Percentiles rank a stretch among this genome's conserved stretches.
phyloP scores from a whole-genome alignment of 2,329 filamentous ascomycete species.

The Hymenoscyphus occultus region DNA sequence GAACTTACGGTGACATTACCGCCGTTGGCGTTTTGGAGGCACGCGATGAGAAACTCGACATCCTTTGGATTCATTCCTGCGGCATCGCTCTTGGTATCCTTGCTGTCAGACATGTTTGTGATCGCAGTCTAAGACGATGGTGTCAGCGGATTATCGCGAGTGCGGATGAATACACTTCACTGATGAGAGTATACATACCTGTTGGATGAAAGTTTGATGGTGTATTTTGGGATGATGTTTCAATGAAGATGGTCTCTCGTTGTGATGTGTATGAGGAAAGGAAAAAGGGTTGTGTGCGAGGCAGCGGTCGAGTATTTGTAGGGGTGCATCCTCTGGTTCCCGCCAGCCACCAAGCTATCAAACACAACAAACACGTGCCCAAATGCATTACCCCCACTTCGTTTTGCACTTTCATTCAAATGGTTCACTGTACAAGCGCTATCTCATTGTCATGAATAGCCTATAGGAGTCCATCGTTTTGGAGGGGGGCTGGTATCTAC shows the following conservation, averaged over 20 bases:
- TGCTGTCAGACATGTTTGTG: not conserved
- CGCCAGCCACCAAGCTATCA: not conserved
- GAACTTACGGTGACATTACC: constrained; percentile 27
- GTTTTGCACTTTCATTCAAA: not conserved
- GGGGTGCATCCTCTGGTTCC: not conserved
- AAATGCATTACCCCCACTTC: not conserved
- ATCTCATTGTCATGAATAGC: not conserved
- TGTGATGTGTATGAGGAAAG: not conserved
- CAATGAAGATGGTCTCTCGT: not conserved
- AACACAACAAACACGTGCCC: not conserved
- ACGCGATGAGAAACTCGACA: constrained; percentile 28
- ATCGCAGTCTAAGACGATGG: not conserved
- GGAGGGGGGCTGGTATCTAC: not conserved
- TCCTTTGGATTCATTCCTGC: constrained; percentile 22
- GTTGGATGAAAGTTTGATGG: not conserved
- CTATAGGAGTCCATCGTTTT: not conserved
- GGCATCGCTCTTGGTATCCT: not conserved
- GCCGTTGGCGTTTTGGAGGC: constrained; percentile 27
- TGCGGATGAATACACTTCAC: not conserved
- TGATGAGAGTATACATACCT: not conserved
- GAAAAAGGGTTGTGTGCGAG: not conserved
- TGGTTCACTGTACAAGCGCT: not conserved
- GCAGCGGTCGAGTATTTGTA: not conserved
- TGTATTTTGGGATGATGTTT: not conserved
- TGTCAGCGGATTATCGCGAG: not conserved